Percentiles rank a stretch among this genome's conserved stretches.
Evolutionary conservation across 352 stramenopile species (phyloP).

Genomic region (Peronospora belbahrii): DNA sequence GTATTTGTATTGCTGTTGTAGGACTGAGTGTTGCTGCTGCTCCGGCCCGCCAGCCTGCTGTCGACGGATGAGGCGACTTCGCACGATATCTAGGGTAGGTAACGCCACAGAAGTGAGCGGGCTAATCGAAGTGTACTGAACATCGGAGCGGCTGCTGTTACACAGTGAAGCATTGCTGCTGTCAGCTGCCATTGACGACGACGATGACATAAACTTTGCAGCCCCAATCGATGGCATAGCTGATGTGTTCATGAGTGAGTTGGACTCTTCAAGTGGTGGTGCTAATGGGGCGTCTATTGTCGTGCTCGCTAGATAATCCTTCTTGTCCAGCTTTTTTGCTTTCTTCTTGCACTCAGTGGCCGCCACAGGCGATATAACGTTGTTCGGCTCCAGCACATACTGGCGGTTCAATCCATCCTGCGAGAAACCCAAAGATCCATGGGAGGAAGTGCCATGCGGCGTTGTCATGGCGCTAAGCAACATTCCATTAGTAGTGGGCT

Average conservation of each 20-base stretch:
- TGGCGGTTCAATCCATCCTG: conserved; percentile 24
- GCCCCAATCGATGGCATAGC: conserved; percentile 7
- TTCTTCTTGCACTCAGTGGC: conserved; percentile 65
- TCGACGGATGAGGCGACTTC: conserved; percentile 51
- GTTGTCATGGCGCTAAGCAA: conserved; percentile 29
- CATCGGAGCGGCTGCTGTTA: conserved; percentile 24
- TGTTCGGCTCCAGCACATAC: conserved; percentile 47
- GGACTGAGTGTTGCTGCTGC: conserved; percentile 14
- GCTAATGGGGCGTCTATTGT: conserved; percentile 20
- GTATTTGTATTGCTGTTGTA: conserved; percentile 22
- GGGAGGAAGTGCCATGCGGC: conserved; percentile 22
- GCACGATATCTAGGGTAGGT: conserved; percentile 56
- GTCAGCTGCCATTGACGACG: conserved; percentile 3
- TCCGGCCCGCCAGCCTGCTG: conserved; percentile 25
- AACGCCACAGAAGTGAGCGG: conserved; percentile 30
- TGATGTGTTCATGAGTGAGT: conserved; percentile 7
- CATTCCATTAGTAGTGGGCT: conserved; percentile 33
- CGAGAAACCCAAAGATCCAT: conserved; percentile 17
- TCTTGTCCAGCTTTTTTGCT: conserved; percentile 57
- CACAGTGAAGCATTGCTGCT: conserved; percentile 11
- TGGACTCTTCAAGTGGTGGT: conserved; percentile 15
- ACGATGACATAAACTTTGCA: conserved; percentile 6
- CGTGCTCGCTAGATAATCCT: conserved; percentile 25
- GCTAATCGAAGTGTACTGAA: conserved; percentile 7
- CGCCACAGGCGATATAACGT: conserved; percentile 62